Conservation (phyloP, 2,329 filamentous ascomycete species). For the Clarireedia homoeocarpa region DNA sequence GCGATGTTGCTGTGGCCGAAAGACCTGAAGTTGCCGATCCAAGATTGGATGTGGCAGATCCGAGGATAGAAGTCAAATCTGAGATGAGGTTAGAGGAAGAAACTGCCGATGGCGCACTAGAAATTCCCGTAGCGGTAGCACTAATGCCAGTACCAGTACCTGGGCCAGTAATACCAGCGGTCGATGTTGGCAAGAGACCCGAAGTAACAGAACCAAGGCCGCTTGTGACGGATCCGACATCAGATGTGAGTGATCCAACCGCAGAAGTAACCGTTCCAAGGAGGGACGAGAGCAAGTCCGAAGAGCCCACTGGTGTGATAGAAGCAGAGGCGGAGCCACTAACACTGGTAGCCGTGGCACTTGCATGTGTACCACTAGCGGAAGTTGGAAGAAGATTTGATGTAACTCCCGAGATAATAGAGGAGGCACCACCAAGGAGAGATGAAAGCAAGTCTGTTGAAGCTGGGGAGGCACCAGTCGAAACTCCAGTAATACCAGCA, state of each 20-base stretch:
- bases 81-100: not conserved
- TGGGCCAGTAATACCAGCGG: not conserved
- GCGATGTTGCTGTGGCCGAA: slow-evolving; percentile 6
- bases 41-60: not conserved
- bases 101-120: not conserved
- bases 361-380: not conserved
- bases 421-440: not conserved
- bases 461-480: not conserved
- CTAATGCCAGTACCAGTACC: not conserved
- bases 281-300: not conserved
- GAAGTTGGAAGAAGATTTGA: not conserved
- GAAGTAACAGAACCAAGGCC: not conserved
- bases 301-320: not conserved
- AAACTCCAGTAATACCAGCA: not conserved
- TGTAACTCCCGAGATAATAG: not conserved
- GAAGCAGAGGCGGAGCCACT: not conserved
- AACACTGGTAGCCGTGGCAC: not conserved
- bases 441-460: not conserved
- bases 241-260: not conserved
- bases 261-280: not conserved
- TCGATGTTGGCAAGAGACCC: not conserved
- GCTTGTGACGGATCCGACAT: not conserved
- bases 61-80: not conserved
- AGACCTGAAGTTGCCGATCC: slow-evolving; percentile 2
- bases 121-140: no score